Evolutionary conservation across 2,329 filamentous ascomycete genomes (phyloP).

Genomic region (Pseudomassariella vexata): DNA sequence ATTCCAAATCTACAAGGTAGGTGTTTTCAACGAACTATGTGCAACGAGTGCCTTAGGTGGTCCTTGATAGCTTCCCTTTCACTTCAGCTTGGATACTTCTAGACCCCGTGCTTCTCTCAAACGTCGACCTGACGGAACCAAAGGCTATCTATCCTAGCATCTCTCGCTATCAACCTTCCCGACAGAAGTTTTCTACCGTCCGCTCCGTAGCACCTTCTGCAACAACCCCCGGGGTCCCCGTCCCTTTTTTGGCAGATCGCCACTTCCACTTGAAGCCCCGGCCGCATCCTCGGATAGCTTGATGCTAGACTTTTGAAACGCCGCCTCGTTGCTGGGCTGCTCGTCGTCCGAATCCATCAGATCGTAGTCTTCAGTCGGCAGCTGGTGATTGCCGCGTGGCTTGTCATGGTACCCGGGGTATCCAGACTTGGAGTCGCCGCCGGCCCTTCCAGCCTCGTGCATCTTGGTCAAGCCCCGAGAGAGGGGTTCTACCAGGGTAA

Average conservation of each 20-base stretch:
- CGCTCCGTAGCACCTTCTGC: slow-evolving; percentile 7
- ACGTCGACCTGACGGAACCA: too few relatives aligned
- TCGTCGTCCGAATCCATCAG: slow-evolving; percentile 20
- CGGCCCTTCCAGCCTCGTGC: slow-evolving; percentile 21
- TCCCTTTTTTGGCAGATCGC: slow-evolving; percentile 2
- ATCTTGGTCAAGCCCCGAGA: slow-evolving; percentile 40
- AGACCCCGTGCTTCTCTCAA: too few relatives aligned
- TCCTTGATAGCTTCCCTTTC: too few relatives aligned
- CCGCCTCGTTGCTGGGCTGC: slow-evolving; percentile 8
- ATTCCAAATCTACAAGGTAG: neutral
- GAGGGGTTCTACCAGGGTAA: slow-evolving; percentile 42
- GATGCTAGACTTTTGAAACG: slow-evolving; percentile 7
- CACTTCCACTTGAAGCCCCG: neutral
- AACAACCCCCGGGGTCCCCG: slow-evolving; percentile 4
- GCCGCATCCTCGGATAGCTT: slow-evolving; percentile 6
- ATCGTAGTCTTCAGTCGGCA: slow-evolving; percentile 15
- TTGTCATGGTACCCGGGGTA: slow-evolving; percentile 9
- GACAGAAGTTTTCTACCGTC: too few relatives aligned
- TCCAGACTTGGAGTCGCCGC: slow-evolving; percentile 6
- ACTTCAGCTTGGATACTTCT: too few relatives aligned
- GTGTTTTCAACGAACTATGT: neutral
- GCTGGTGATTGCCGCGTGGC: slow-evolving; percentile 4
- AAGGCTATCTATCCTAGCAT: too few relatives aligned
- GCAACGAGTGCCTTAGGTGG: too few relatives aligned
- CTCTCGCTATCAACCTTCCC: too few relatives aligned